Percentiles rank a stretch among this genome's conserved stretches.
These are phyloP conservation scores for Penicillium malachiteum DNA, from an alignment of 495 filamentous ascomycete species.

Conservation along the genomic window DNA sequence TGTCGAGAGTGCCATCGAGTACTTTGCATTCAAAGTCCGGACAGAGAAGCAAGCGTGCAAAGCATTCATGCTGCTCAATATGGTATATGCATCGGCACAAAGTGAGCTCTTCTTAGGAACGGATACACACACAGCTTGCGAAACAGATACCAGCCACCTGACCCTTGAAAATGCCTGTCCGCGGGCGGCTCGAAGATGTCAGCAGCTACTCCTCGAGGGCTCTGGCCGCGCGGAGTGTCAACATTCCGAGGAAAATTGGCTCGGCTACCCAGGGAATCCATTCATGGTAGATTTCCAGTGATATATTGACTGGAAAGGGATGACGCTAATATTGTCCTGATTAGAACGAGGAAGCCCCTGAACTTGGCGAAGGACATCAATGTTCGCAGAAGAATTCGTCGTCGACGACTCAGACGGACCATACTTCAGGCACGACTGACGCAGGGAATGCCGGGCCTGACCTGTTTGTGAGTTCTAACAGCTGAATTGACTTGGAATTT, in stretches of 20 bases:
- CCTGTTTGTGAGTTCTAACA: slow-evolving; percentile 1
- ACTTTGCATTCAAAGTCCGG: slow-evolving; percentile 13
- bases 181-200: background rate
- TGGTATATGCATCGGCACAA: background rate
- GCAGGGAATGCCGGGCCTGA: background rate
- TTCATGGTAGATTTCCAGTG: background rate
- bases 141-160: background rate
- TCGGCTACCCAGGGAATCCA: background rate
- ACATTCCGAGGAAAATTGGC: slow-evolving; percentile 2
- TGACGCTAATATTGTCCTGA: background rate
- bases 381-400: background rate
- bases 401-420: background rate
- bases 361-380: background rate
- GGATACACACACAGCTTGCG: background rate
- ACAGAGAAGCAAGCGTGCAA: slow-evolving; percentile 9
- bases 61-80: slow-evolving; percentile 6
- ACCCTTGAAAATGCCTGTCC: background rate
- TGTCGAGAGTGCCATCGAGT: slow-evolving; percentile 7
- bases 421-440: background rate
- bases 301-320: background rate
- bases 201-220: background rate
- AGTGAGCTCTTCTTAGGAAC: background rate
- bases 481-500: background rate
- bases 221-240: background rate
- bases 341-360: background rate